A percentile compares a stretch with the other conserved stretches of the same genome.
phyloP scores from a whole-genome alignment of 1,284 basidiomycete genomes.

The Earliella scabrosa region DNA sequence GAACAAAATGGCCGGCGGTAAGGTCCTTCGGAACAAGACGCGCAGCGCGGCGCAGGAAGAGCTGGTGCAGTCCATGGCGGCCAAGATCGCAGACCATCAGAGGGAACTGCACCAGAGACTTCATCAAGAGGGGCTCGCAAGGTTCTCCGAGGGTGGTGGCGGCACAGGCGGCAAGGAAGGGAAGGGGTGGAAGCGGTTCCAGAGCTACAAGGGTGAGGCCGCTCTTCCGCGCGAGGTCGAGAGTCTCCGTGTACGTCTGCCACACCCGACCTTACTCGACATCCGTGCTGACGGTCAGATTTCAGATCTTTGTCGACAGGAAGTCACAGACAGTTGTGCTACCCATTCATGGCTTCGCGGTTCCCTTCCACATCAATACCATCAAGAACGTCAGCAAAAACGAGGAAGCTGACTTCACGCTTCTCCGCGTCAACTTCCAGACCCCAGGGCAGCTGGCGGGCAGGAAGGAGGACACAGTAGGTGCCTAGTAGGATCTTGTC shows the following conservation, averaged over 20 bases:
- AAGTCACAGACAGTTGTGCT: constrained; percentile 90
- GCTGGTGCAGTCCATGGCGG: constrained; percentile 68
- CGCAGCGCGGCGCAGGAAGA: constrained; percentile 82
- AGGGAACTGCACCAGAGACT: constrained; percentile 80
- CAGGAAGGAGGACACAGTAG: constrained; percentile 97
- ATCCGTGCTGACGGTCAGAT: no score
- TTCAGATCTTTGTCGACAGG: constrained; percentile 92
- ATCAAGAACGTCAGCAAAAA: constrained; percentile 99
- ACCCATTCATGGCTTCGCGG: constrained; percentile 94
- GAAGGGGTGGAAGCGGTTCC: constrained; percentile 94
- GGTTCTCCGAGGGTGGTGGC: constrained; percentile 80
- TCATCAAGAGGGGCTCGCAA: constrained; percentile 84
- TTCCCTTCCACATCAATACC: constrained; percentile 98
- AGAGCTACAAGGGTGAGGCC: constrained; percentile 95
- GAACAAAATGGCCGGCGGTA: constrained; percentile 77
- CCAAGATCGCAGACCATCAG: constrained; percentile 89
- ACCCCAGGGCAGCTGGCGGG: constrained; percentile 97
- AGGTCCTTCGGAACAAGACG: constrained; percentile 84
- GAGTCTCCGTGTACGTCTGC: constrained; percentile 68
- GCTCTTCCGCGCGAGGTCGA: constrained; percentile 85
- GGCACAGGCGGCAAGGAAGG: constrained; percentile 80
- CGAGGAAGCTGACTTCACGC: constrained; percentile 95
- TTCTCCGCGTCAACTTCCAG: constrained; percentile 97
- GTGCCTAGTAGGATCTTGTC: constrained; percentile 15
- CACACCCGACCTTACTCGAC: no score